Conservation (phyloP, 805 yeast species). For the Pichia sporocuriosa region DNA sequence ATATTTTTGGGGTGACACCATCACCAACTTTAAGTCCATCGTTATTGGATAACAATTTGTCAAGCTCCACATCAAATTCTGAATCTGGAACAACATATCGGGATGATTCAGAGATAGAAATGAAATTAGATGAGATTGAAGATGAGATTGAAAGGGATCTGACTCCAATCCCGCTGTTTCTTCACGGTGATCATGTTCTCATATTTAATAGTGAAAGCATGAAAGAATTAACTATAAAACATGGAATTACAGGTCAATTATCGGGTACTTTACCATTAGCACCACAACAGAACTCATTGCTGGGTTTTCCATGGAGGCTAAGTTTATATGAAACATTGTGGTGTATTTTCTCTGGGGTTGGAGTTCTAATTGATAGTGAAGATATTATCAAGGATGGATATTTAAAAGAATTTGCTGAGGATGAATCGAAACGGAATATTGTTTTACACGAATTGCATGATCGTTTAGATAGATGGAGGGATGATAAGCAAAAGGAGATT, state of each 20-base stretch:
- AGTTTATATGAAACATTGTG: conserved; percentile 68
- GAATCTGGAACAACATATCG: background rate
- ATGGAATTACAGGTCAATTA: conserved; percentile 70
- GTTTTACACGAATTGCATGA: conserved; percentile 9
- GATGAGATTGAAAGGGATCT: background rate
- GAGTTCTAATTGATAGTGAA: conserved; percentile 12
- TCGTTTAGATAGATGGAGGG: conserved; percentile 11
- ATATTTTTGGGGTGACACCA: background rate
- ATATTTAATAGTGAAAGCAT: conserved; percentile 54
- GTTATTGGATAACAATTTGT: background rate
- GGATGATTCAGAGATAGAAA: too few relatives aligned
- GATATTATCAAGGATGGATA: conserved; percentile 2
- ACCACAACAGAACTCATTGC: conserved; percentile 89
- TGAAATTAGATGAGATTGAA: background rate
- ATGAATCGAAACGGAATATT: conserved; percentile 1
- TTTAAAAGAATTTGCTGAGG: conserved; percentile 2
- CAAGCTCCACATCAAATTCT: background rate
- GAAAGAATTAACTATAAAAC: conserved; percentile 42
- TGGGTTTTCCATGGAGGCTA: conserved; percentile 75
- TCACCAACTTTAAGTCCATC: background rate
- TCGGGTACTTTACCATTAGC: conserved; percentile 80
- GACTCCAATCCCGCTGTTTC: conserved; percentile 7
- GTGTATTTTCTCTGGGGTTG: conserved; percentile 36
- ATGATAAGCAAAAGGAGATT: conserved; percentile 11
- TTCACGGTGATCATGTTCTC: conserved; percentile 23